These are phyloP conservation scores for Pseudopithomyces chartarum DNA, from an alignment of 2,329 filamentous ascomycete species.

Conservation along the genomic window DNA sequence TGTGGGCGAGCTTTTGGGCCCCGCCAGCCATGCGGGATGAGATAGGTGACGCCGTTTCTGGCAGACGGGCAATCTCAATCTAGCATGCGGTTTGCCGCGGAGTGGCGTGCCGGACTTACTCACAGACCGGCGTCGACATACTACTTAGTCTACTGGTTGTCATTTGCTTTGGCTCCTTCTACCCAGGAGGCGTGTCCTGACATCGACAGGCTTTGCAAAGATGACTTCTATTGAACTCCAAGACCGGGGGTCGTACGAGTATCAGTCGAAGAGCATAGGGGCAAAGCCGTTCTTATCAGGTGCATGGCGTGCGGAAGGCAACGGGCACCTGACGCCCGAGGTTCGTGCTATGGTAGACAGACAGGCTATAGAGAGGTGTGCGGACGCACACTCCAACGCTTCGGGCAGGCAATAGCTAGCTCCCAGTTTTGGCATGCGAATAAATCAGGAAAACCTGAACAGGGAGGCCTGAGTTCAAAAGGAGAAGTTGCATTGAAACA, in stretches of 20 bases:
- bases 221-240: too few species aligned
- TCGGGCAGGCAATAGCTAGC: slow-evolving; percentile 5
- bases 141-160: neutral
- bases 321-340: neutral
- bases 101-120: neutral
- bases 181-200: too few species aligned
- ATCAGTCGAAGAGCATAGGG: too few species aligned
- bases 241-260: too few species aligned
- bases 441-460: neutral
- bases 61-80: neutral
- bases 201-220: too few species aligned
- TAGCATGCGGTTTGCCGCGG: slow-evolving; percentile 1
- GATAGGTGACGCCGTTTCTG: neutral
- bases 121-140: neutral
- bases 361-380: neutral
- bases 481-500: slow-evolving; percentile 13
- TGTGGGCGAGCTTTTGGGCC: too few species aligned
- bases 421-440: neutral
- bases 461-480: neutral
- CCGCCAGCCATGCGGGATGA: too few species aligned
- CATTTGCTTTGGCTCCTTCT: too few species aligned
- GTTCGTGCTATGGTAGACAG: neutral
- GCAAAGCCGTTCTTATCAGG: neutral
- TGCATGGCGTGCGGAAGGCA: neutral
- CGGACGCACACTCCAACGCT: neutral